A percentile compares a stretch with the other conserved stretches of the same genome.
Evolutionary conservation across 176 grass and related monocot species (phyloP).

Genomic region (Phoenix roebelenii): DNA sequence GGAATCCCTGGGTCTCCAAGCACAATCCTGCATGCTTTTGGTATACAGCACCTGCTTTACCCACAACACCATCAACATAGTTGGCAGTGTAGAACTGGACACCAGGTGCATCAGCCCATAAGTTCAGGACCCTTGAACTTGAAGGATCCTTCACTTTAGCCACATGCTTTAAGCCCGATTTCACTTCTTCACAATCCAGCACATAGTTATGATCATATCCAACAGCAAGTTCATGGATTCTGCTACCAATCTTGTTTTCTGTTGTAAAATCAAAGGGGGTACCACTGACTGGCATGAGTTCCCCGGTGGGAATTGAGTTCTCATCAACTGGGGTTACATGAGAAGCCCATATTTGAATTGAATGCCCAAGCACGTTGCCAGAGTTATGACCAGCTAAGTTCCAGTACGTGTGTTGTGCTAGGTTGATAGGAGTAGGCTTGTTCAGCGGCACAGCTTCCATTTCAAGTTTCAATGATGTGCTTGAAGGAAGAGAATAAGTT

Average conservation of each 20-base stretch:
- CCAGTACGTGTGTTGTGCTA: conserved; percentile 92
- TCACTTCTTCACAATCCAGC: conserved; percentile 46
- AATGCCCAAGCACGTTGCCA: conserved; percentile 50
- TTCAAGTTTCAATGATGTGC: conserved; percentile 53
- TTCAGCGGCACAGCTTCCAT: conserved; percentile 62
- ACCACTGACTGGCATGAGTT: conserved; percentile 45
- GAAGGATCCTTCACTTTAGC: conserved; percentile 52
- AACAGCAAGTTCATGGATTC: conserved; percentile 34
- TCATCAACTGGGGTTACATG: conserved; percentile 66
- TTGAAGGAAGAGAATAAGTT: conserved; percentile 56
- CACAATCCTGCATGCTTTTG: conserved; percentile 60
- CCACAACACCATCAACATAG: conserved; percentile 48
- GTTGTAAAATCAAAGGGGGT: conserved; percentile 66
- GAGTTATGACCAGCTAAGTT: conserved; percentile 92
- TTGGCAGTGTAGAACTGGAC: conserved; percentile 85
- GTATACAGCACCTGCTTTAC: conserved; percentile 58
- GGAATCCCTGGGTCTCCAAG: conserved; percentile 94
- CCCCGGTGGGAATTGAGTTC: conserved; percentile 57
- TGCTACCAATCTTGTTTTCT: conserved; percentile 42
- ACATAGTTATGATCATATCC: conserved; percentile 68
- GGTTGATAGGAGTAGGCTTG: conserved; percentile 61
- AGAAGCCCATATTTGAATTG: conserved; percentile 50
- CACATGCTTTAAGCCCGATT: conserved; percentile 56
- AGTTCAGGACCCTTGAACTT: conserved; percentile 32
- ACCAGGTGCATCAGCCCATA: conserved; percentile 69